These are phyloP conservation scores for Ganoderma resinaceum DNA, from an alignment of 1,284 basidiomycete species.

Conservation along the genomic window DNA sequence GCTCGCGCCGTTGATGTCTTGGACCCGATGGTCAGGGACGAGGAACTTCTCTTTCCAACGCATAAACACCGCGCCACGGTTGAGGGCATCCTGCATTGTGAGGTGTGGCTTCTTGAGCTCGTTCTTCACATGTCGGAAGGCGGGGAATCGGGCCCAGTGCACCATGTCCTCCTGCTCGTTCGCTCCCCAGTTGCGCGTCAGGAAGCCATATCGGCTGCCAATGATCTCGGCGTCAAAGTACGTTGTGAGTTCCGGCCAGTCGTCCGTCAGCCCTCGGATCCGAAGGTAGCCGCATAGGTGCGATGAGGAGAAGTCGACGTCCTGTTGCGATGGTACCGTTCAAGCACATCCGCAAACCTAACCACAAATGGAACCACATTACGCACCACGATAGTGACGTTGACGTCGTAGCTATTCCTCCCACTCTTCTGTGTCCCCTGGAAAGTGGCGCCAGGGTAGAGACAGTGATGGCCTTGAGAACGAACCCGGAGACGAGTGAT, in stretches of 20 bases:
- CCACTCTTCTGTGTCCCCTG: constrained; percentile 61
- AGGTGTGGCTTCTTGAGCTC: constrained; percentile 79
- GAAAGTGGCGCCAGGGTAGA: constrained; percentile 59
- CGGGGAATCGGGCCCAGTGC: constrained; percentile 91
- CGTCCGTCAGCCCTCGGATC: constrained; percentile 88
- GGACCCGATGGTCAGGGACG: constrained; percentile 92
- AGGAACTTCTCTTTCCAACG: constrained; percentile 97
- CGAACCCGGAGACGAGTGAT: constrained; percentile 79
- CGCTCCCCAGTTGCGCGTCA: constrained; percentile 88
- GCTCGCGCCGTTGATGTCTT: constrained; percentile 94
- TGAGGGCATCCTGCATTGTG: constrained; percentile 72
- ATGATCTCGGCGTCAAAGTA: constrained; percentile 97
- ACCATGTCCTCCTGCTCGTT: constrained; percentile 88
- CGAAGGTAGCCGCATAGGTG: constrained; percentile 83
- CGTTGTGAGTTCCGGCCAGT: constrained; percentile 86
- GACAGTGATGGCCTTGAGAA: constrained; percentile 80
- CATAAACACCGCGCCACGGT: constrained; percentile 87
- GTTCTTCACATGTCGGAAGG: constrained; percentile 81
- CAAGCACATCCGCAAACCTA: constrained; percentile 41
- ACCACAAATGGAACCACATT: constrained; percentile 21
- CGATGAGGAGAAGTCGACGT: constrained; percentile 26
- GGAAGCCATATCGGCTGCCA: constrained; percentile 85
- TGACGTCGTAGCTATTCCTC: constrained; percentile 63
- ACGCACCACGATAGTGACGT: constrained; percentile 58
- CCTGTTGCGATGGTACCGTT: constrained; percentile 41